Percentiles rank a stretch among this genome's conserved stretches.
Conservation (phyloP, 2,329 filamentous ascomycete species). For the Fusarium proliferatum region DNA sequence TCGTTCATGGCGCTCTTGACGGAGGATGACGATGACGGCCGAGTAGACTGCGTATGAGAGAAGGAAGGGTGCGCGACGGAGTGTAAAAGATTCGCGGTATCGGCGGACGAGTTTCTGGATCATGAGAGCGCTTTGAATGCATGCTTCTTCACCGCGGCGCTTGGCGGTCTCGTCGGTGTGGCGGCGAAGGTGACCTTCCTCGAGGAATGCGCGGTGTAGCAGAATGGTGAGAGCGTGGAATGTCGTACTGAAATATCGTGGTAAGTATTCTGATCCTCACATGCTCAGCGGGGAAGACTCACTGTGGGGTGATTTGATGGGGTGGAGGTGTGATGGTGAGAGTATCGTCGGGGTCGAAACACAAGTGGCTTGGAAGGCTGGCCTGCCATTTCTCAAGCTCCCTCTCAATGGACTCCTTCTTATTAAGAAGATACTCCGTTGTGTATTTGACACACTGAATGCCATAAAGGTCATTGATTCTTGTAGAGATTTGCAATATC, state of each 20-base stretch:
- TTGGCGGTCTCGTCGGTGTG: constrained; percentile 44
- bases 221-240: constrained; percentile 58
- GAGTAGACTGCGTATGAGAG: constrained; percentile 56
- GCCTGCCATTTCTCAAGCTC: constrained; percentile 45
- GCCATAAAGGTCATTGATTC: constrained; percentile 44
- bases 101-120: constrained; percentile 51
- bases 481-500: constrained; percentile 45
- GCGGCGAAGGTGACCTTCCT: constrained; percentile 47
- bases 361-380: constrained; percentile 41
- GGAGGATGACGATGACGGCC: constrained; percentile 48
- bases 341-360: constrained; percentile 44
- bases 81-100: constrained; percentile 53
- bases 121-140: constrained; percentile 49
- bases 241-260: constrained; percentile 38
- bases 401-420: constrained; percentile 43
- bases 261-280: constrained; percentile 8
- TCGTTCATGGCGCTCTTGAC: constrained; percentile 46
- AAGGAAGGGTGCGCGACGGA: constrained; percentile 55
- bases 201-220: constrained; percentile 58
- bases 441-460: constrained; percentile 45
- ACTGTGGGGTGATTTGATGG: constrained; percentile 48
- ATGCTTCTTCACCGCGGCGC: constrained; percentile 43
- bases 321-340: constrained; percentile 43
- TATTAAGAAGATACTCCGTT: constrained; percentile 41
- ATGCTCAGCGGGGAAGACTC: constrained; percentile 13